Evolutionary conservation across 1,284 basidiomycete genomes (phyloP), one percentile per base, ranked within the genome.

Genomic region (Paramarasmius palmivorus): DNA sequence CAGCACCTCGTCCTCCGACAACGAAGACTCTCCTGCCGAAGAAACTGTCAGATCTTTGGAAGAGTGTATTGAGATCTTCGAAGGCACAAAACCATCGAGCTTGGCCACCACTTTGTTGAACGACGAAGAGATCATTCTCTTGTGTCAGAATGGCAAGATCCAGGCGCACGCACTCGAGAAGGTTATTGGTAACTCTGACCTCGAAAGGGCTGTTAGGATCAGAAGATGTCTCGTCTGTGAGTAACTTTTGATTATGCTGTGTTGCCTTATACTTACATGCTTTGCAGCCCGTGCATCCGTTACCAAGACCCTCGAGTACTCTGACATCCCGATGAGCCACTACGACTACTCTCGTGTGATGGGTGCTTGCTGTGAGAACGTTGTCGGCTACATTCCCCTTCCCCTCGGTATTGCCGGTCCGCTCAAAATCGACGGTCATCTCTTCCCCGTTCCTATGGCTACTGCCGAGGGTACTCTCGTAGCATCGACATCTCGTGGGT

Each of bases 281-380:
- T 59, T 44, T 42, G 8, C 63, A 93, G 91, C 96, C 48, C 93
- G 96, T 23, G 86, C 93, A 1, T 94, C 93, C 1, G 71, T 76
- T 32, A 97, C 93, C 0, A 85, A 90, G 70, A 92, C 92, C 0
- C 81, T 99, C 41, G 97, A 99, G 68, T 61, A 72, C 20, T 95
- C 92, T 1, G 83, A 88, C 44, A 75, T 99, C 15, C 97, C 97
- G 0, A 86, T 91, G 79, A 68, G 80, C 34, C 76, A 88, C 69
- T 99, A 97, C 73, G 93, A 98, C 73, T 99, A 99, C 75, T 87
- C 89, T 37, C 86, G 91, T 23, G 95, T 99, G 50, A 84, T 96
- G 61, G 96, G 96, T 57, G 95, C 96, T 3, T 99, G 97, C 75
- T 99, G 97, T 73, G 97, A 99, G 75, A 99, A 99, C 69, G 97